Evolutionary conservation across 352 stramenopile genomes (phyloP).

Genomic region (Hyaloperonospora arabidopsidis): DNA sequence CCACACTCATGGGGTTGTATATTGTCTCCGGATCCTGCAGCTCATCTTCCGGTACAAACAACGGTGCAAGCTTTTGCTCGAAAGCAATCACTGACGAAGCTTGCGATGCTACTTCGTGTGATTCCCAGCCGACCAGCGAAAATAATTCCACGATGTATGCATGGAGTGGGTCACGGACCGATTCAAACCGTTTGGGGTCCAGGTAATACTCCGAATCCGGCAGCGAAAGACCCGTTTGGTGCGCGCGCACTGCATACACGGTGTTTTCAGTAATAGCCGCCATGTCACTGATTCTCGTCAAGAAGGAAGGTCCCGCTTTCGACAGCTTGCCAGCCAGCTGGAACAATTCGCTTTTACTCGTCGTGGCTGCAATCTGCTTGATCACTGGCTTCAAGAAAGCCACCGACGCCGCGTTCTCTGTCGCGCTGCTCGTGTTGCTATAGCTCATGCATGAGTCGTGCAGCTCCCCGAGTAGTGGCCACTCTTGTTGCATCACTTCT

Average conservation of each 20-base stretch:
- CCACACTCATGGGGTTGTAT: constrained; percentile 87
- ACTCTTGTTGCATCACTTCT: constrained; percentile 53
- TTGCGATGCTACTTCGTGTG: constrained; percentile 19
- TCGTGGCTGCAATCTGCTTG: constrained; percentile 26
- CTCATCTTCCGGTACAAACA: constrained; percentile 82
- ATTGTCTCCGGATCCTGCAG: constrained; percentile 80
- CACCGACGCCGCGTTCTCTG: constrained; percentile 19
- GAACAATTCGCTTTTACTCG: constrained; percentile 42
- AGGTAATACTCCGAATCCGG: constrained; percentile 90
- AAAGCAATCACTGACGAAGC: constrained; percentile 73
- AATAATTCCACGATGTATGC: constrained; percentile 76
- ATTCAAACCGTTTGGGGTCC: constrained; percentile 72
- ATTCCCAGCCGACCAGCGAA: constrained; percentile 42
- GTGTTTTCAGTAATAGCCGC: constrained; percentile 82
- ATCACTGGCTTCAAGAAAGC: constrained; percentile 30
- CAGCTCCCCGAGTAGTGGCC: constrained; percentile 50
- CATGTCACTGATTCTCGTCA: constrained; percentile 67
- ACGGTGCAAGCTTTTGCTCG: constrained; percentile 70
- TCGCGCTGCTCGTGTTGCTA: constrained; percentile 36
- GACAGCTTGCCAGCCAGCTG: constrained; percentile 48
- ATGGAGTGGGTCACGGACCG: constrained; percentile 62
- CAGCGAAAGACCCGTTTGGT: constrained; percentile 80
- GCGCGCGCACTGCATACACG: constrained; percentile 73
- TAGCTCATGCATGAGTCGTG: constrained; percentile 65
- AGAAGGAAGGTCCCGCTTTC: constrained; percentile 52